Evolutionary conservation across 805 yeast species (phyloP).

Genomic region (Clavispora phyllophila): DNA sequence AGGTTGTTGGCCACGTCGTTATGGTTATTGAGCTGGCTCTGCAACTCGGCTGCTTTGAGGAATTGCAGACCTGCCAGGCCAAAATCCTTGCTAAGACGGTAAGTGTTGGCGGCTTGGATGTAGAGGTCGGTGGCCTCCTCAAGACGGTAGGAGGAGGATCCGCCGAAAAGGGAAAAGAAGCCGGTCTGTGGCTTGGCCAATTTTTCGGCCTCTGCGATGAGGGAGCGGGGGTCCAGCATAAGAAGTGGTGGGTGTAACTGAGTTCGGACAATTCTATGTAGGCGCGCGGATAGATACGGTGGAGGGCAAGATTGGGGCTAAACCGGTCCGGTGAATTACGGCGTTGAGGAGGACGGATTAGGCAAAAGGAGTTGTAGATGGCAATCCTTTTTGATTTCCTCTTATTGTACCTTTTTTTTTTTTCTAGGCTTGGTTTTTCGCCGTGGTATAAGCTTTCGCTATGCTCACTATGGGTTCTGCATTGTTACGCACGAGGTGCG

Average conservation of each 20-base stretch:
- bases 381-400: no score
- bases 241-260: not conserved
- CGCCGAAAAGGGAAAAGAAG: slow-evolving; percentile 62
- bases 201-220: slow-evolving; percentile 42
- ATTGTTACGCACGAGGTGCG: no score
- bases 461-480: no score
- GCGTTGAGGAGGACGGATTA: no score
- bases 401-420: no score
- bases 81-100: slow-evolving; percentile 69
- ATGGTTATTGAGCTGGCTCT: slow-evolving; percentile 64
- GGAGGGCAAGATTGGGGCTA: no score
- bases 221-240: slow-evolving; percentile 36
- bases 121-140: slow-evolving; percentile 94
- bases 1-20: slow-evolving; percentile 91
- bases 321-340: no score
- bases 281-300: not conserved
- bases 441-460: no score
- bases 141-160: slow-evolving; percentile 53
- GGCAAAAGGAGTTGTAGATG: no score
- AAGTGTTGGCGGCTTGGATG: slow-evolving; percentile 89
- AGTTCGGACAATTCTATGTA: no score
- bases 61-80: slow-evolving; percentile 77
- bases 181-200: slow-evolving; percentile 60
- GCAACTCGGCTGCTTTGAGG: slow-evolving; percentile 79
- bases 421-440: no score